Percentiles rank a stretch among this genome's conserved stretches.
Conservation (phyloP, 1,139 yeast species). For the Pneumocystis sp. region DNA sequence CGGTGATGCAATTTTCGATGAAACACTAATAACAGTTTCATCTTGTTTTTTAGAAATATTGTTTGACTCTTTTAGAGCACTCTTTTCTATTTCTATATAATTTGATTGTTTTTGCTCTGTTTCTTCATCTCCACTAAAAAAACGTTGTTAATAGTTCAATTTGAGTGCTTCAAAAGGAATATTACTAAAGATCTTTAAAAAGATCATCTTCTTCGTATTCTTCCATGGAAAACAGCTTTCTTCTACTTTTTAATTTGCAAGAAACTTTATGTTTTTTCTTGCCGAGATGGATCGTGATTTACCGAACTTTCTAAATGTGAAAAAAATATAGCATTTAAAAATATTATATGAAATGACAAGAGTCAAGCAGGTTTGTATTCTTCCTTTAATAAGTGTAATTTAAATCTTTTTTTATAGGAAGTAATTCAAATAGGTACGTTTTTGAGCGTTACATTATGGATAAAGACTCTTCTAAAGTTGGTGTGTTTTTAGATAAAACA, state of each 20-base stretch:
- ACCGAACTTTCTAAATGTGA: background rate
- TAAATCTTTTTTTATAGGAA: background rate
- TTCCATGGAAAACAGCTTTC: constrained; percentile 4
- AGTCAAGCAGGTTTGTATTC: background rate
- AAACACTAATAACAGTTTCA: background rate
- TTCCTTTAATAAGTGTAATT: too few species aligned
- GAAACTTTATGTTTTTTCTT: background rate
- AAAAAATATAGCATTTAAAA: background rate
- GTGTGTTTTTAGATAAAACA: background rate
- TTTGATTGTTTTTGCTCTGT: constrained; percentile 8
- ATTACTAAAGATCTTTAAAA: constrained; percentile 60
- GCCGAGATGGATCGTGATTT: background rate
- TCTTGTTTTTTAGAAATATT: background rate
- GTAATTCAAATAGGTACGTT: background rate
- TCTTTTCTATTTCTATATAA: background rate
- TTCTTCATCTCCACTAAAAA: constrained; percentile 24
- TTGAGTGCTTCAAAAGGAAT: constrained; percentile 1
- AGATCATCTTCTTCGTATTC: constrained; percentile 58
- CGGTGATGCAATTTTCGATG: background rate
- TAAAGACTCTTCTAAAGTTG: background rate
- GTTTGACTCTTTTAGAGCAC: background rate
- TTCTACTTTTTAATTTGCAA: background rate
- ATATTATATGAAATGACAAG: background rate
- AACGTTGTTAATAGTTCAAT: constrained; percentile 1
- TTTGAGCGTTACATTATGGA: background rate